phyloP scores from a whole-genome alignment of 257 asterid species.

The Oldenlandia corymbosa region DNA sequence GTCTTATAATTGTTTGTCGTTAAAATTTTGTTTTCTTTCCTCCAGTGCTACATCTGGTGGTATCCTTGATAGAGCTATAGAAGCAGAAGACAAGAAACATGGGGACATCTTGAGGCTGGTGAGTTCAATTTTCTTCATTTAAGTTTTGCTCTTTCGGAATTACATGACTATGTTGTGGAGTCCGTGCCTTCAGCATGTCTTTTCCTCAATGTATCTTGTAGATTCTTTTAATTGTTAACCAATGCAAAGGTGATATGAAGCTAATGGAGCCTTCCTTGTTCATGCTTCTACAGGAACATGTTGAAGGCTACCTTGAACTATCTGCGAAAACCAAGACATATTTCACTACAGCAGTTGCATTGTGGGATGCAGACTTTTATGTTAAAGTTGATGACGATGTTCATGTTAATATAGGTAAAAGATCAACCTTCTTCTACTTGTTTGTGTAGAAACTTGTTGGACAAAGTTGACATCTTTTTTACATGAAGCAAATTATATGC shows the following conservation, averaged over 20 bases:
- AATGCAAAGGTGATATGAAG: background rate
- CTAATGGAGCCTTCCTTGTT: constrained; percentile 9
- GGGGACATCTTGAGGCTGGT: constrained; percentile 89
- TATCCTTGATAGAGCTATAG: constrained; percentile 86
- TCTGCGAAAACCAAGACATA: constrained; percentile 82
- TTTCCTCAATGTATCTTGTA: background rate
- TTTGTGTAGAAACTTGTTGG: background rate
- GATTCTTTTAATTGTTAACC: background rate
- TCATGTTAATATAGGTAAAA: constrained; percentile 76
- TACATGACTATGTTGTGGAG: background rate
- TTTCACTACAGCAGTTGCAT: constrained; percentile 68
- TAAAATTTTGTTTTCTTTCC: constrained; percentile 6
- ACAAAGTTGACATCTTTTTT: no score
- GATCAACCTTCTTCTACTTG: background rate
- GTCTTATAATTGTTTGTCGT: background rate
- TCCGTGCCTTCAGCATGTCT: background rate
- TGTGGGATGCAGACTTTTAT: constrained; percentile 91
- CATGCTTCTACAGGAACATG: constrained; percentile 52
- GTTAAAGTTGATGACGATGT: constrained; percentile 92
- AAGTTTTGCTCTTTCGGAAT: background rate
- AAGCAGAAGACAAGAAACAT: constrained; percentile 80
- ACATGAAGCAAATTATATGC: no score
- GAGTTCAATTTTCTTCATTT: constrained; percentile 7
- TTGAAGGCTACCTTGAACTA: constrained; percentile 87
- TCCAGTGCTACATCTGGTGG: constrained; percentile 84